Base-by-base conservation (phyloP, 2,329 filamentous ascomycete species). In the Dactylellina haptotyla region DNA sequence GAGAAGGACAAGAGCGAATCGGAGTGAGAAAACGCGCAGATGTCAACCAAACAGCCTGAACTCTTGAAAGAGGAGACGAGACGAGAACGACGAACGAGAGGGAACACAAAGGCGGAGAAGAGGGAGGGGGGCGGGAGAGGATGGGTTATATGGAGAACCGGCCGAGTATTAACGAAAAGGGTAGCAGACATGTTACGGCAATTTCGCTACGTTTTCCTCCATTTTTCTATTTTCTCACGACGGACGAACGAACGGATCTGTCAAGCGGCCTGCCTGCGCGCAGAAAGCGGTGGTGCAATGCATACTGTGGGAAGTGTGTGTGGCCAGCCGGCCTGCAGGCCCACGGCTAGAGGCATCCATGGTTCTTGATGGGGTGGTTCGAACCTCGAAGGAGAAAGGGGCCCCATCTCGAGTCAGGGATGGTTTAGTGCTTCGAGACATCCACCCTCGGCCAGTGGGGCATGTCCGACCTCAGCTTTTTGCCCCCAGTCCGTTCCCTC, bases 131-230 rank as follows among this genome's bases (percentile, higher is more conserved):
- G 46, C 62, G 48, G 64, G 48, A 69, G 56, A 28, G 54, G 64
- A 46, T 45, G 41, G n/a, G 64, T 69, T 69, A 69, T 69, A 69
- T 69, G 64, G 64, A 18, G 39, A 41, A 59, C 45, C 61, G 39
- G 61, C 48, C 39, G 37, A 45, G 53, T 41, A 30, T 64, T 54
- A 46, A 45, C 58, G 25, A 50, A 25, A 28, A n/a, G 20, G 56
- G 23, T 30, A 28, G 10, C 28, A 34, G 18, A 34, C 46, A 4
- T 20, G 50, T 18, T 18, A 37, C 20, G 26, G 41, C 56, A 61
- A 50, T 61, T 61, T 48, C 39, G 39, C 34, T 34, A 16, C 18
- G 12, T 41, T 18, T 20, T 26, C 16, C 16, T 26, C 23, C 9
- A 10, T 41, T n/a, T 58, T 43, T 45, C 37, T 30, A 32, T 43